Conservation (phyloP, 2,329 filamentous ascomycete species). For the Teratosphaeria epicoccoides region DNA sequence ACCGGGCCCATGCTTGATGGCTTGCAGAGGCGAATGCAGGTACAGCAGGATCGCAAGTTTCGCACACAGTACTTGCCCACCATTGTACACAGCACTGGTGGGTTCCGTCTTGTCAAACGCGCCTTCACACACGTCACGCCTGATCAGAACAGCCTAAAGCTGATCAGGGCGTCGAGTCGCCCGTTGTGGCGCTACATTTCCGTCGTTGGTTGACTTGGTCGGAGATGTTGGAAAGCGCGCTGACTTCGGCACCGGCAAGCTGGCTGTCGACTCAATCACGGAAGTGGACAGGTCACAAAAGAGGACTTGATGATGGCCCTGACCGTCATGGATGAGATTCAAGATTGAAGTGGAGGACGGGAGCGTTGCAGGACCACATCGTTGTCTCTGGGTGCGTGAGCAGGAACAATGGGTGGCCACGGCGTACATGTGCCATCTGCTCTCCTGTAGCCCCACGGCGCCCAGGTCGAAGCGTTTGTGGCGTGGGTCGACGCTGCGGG, state of each 20-base stretch:
- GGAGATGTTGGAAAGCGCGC: neutral
- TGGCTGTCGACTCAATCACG: neutral
- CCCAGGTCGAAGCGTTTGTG: constrained; percentile 10
- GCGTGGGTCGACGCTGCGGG: constrained; percentile 11
- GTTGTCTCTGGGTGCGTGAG: constrained; percentile 1
- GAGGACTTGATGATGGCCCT: neutral
- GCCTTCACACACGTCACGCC: neutral
- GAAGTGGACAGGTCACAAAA: neutral
- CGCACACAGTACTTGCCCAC: neutral
- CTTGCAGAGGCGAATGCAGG: constrained; percentile 3
- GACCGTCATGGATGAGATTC: neutral
- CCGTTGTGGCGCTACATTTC: neutral
- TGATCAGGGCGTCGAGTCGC: neutral
- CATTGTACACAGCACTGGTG: neutral
- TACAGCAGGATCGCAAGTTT: constrained; percentile 2
- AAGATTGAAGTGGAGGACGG: neutral
- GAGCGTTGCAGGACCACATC: neutral
- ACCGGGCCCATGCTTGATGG: constrained; percentile 2
- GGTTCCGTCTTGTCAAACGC: constrained; percentile 1
- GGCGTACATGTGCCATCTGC: constrained; percentile 14
- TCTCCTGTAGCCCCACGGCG: constrained; percentile 8
- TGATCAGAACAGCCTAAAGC: neutral
- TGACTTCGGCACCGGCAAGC: neutral
- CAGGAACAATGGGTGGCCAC: constrained; percentile 9
- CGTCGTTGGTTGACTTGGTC: neutral